Evolutionary conservation across 331 rosid species (phyloP).

Genomic region (Saraca asoca): DNA sequence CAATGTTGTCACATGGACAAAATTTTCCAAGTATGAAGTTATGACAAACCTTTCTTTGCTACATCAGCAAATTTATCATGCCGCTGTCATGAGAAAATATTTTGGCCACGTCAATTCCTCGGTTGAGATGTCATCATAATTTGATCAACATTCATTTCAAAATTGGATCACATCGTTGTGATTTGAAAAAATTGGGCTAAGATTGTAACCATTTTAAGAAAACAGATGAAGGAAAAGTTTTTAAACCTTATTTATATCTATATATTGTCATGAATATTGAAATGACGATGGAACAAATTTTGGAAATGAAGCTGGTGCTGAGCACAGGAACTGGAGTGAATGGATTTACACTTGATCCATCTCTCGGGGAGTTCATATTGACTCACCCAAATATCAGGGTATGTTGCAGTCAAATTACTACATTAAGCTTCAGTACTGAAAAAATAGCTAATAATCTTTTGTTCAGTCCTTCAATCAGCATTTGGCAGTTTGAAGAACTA

Average conservation of each 20-base stretch:
- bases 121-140: no score
- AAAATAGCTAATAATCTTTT: neutral
- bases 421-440: neutral
- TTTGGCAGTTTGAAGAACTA: neutral
- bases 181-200: no score
- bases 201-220: no score
- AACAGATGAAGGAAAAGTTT: no score
- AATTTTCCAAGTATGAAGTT: no score
- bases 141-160: no score
- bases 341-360: constrained; percentile 61
- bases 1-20: no score
- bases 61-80: no score
- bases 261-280: constrained; percentile 17
- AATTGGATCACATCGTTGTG: no score
- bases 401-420: neutral
- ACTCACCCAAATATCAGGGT: constrained; percentile 93
- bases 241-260: neutral
- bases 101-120: no score
- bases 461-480: neutral
- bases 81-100: no score
- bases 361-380: constrained; percentile 92
- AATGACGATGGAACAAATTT: constrained; percentile 11
- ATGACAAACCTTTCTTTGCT: no score
- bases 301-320: constrained; percentile 65
- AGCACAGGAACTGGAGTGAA: constrained; percentile 84